Percentiles rank a stretch among this genome's conserved stretches.
Evolutionary conservation across 306 rosid genomes (phyloP).

Genomic region (Echinosophora koreensis): DNA sequence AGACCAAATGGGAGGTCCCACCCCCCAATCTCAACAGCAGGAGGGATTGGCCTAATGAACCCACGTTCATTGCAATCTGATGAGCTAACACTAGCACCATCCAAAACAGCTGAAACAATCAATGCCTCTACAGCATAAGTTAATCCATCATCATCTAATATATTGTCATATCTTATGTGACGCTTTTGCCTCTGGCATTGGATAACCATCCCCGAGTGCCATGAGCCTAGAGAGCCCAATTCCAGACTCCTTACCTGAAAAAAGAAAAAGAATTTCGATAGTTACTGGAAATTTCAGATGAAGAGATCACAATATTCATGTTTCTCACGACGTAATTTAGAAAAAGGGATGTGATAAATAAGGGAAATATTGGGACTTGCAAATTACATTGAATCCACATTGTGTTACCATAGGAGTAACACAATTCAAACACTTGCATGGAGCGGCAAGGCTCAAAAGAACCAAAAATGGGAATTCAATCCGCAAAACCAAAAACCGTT

Average conservation of each 20-base stretch:
- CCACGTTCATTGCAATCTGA: conserved; percentile 52
- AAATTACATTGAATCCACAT: conserved; percentile 24
- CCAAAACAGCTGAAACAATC: conserved; percentile 59
- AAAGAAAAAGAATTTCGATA: too few species aligned
- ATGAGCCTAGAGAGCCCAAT: conserved; percentile 85
- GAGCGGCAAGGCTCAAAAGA: conserved; percentile 17
- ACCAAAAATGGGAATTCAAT: not conserved
- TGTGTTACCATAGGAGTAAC: conserved; percentile 1
- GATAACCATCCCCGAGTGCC: conserved; percentile 75
- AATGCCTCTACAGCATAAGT: conserved; percentile 58
- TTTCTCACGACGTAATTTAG: not conserved
- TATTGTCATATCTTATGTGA: conserved; percentile 62
- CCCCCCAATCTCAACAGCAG: conserved; percentile 37
- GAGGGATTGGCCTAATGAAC: conserved; percentile 74
- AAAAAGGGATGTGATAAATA: not conserved
- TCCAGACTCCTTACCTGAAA: conserved; percentile 81
- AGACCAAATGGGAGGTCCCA: conserved; percentile 64
- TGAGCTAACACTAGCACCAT: conserved; percentile 47
- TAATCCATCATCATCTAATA: conserved; percentile 54
- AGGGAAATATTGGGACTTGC: conserved; percentile 3
- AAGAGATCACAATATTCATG: conserved; percentile 24
- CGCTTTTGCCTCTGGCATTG: conserved; percentile 59
- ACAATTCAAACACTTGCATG: conserved; percentile 43
- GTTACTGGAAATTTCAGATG: conserved; percentile 31
- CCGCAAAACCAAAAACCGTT: conserved; percentile 1